Evolutionary conservation across 768 basidiomycete species (phyloP).

Genomic region (Rhodotorula diobovata): DNA sequence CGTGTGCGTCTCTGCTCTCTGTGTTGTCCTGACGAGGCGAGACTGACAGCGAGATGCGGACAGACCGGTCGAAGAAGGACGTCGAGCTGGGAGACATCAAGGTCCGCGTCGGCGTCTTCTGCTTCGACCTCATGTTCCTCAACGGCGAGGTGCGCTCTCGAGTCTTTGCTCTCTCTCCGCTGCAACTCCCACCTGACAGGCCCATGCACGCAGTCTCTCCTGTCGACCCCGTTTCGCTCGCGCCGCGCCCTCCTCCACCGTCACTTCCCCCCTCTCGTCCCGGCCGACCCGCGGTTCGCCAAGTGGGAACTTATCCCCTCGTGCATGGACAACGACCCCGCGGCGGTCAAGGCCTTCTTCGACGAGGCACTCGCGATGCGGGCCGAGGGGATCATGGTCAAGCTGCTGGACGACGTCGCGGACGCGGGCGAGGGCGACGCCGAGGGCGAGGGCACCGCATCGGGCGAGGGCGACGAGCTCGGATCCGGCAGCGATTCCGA

Average conservation of each 20-base stretch:
- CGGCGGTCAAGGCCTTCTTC: conserved; percentile 71
- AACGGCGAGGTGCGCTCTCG: conserved; percentile 63
- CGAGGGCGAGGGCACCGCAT: conserved; percentile 24
- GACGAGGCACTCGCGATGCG: conserved; percentile 60
- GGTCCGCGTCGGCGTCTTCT: conserved; percentile 74
- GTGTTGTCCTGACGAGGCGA: too few species aligned
- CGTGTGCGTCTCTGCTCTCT: conserved; percentile 47
- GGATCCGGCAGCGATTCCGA: not conserved
- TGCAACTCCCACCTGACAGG: too few species aligned
- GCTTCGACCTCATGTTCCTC: conserved; percentile 82
- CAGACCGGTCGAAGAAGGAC: conserved; percentile 67
- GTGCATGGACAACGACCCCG: conserved; percentile 58
- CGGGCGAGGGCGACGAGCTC: not conserved
- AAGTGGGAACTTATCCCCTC: conserved; percentile 56
- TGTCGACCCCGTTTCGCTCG: conserved; percentile 65
- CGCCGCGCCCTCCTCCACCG: conserved; percentile 63
- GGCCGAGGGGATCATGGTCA: conserved; percentile 92
- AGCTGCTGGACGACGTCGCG: conserved; percentile 64
- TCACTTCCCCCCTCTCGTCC: conserved; percentile 57
- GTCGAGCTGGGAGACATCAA: conserved; percentile 69
- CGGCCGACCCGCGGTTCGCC: conserved; percentile 55
- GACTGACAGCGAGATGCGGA: not conserved
- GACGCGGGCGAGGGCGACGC: conserved; percentile 46
- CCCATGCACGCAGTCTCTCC: conserved; percentile 56
- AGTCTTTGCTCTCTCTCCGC: conserved; percentile 53